Evolutionary conservation across 106 monocot genomes (phyloP).

Genomic region (Acorus calamus): DNA sequence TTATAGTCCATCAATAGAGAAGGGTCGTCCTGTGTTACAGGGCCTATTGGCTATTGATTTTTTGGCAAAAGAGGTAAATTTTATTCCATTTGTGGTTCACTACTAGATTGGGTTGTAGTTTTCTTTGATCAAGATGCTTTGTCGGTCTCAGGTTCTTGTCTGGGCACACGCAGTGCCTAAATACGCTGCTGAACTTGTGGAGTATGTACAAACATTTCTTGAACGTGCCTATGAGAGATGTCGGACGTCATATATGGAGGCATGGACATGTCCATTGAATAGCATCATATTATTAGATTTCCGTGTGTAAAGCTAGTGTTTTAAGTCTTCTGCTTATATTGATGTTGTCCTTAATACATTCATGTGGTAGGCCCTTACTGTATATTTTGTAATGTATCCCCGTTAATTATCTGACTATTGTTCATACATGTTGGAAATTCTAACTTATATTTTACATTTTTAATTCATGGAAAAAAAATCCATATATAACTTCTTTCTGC

Average conservation of each 20-base stretch:
- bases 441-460: too few relatives aligned
- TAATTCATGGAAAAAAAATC: too few relatives aligned
- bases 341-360: too few relatives aligned
- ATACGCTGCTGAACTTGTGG: slow-evolving; percentile 81
- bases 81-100: slow-evolving; percentile 1
- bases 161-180: slow-evolving; percentile 97
- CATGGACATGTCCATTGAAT: slow-evolving; percentile 4
- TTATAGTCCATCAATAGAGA: slow-evolving; percentile 59
- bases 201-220: slow-evolving; percentile 91
- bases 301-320: neutral
- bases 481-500: too few relatives aligned
- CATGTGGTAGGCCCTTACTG: too few relatives aligned
- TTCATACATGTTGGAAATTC: too few relatives aligned
- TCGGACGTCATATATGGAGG: slow-evolving; percentile 90
- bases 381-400: too few relatives aligned
- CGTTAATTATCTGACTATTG: too few relatives aligned
- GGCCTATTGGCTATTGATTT: slow-evolving; percentile 84
- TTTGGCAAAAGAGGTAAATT: slow-evolving; percentile 77
- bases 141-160: slow-evolving; percentile 54
- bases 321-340: too few relatives aligned
- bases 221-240: slow-evolving; percentile 94
- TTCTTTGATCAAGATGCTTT: slow-evolving; percentile 3
- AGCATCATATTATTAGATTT: neutral
- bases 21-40: slow-evolving; percentile 88
- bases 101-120: slow-evolving; percentile 5